Base-by-base conservation (phyloP, 176 grass and related monocot genomes). In the Zoysia japonica region DNA sequence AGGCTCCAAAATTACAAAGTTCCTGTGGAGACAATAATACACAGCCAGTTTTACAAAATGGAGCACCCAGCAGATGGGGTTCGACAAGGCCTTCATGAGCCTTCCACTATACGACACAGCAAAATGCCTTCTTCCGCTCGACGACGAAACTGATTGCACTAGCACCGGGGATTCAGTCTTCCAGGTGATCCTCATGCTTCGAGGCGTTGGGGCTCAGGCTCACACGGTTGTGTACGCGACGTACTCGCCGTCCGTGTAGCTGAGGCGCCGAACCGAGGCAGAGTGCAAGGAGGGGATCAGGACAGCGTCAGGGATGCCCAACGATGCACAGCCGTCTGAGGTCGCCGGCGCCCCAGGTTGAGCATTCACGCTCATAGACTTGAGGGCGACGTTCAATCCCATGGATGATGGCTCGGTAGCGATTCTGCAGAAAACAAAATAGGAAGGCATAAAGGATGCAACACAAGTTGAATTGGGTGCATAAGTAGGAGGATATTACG, bases 311-410 rank as follows among this genome's bases (percentile, higher is more conserved):
- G 68, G 62, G 62, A 94, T 75, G 53, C 84, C 88, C 13, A 89
- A 71, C 1, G 70, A 68, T 53, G 83, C 54, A 17, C 50, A 61
- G 38, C 45, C 57, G 6, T 75, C 62, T 0, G 28, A 28, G 28
- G 28, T 28, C 28, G 28, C 28, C 28, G 28, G 28, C 28, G 28
- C 28, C 28, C 62, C 79, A 0, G 67, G 52, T 19, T 53, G 67
- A 28, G 70, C 11, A 45, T 39, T 42, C 2, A 17, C 7, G 75
- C 72, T 78, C 48, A 90, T 35, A 14, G 65, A 87, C 6, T 82
- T 65, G 9, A 98, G 60, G 16, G 92, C 95, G 17, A 67, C 60
- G 42, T 99, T 95, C 67, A 99, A 53, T 3, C 90, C 88, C 74
- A 78, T 44, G 0, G 92, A 92, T 0, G 72, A 81, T 9, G 84